These are phyloP conservation scores for Ceratocystis harringtonii DNA, from an alignment of 2,329 filamentous ascomycete genomes.

Conservation along the genomic window DNA sequence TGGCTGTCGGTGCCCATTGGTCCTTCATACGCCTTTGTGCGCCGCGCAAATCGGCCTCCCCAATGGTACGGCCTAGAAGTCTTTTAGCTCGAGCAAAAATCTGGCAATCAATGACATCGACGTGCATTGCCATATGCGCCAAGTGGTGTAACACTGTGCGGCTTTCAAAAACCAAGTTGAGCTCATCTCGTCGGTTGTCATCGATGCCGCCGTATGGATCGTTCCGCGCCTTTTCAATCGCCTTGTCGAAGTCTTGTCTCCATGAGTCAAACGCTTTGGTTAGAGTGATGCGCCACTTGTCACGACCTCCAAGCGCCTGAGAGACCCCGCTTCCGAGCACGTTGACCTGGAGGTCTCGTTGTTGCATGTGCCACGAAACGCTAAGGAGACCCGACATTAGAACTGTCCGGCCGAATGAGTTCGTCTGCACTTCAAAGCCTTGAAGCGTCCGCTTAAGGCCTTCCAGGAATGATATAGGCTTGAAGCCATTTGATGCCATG, in stretches of 20 bases:
- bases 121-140: conserved; percentile 95
- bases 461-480: conserved; percentile 76
- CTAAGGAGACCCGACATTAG: conserved; percentile 88
- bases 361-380: conserved; percentile 95
- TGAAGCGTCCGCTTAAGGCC: conserved; percentile 80
- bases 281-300: conserved; percentile 78
- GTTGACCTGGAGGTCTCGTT: conserved; percentile 82
- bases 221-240: conserved; percentile 45
- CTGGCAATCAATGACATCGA: conserved; percentile 93
- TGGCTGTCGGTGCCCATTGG: conserved; percentile 74
- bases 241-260: conserved; percentile 82
- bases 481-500: conserved; percentile 65
- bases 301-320: conserved; percentile 66
- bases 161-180: conserved; percentile 58
- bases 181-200: conserved; percentile 9
- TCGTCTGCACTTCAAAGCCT: conserved; percentile 72
- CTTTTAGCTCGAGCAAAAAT: conserved; percentile 82
- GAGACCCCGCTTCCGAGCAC: conserved; percentile 60
- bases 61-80: conserved; percentile 73
- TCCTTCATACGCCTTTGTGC: conserved; percentile 76
- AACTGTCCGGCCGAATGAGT: conserved; percentile 82
- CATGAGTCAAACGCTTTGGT: conserved; percentile 85
- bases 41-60: conserved; percentile 61
- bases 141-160: conserved; percentile 82
- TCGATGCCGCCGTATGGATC: conserved; percentile 32